Evolutionary conservation across 495 filamentous ascomycete species (phyloP), one percentile per base, ranked within the genome.

Genomic region (Talaromyces stipitatus): DNA sequence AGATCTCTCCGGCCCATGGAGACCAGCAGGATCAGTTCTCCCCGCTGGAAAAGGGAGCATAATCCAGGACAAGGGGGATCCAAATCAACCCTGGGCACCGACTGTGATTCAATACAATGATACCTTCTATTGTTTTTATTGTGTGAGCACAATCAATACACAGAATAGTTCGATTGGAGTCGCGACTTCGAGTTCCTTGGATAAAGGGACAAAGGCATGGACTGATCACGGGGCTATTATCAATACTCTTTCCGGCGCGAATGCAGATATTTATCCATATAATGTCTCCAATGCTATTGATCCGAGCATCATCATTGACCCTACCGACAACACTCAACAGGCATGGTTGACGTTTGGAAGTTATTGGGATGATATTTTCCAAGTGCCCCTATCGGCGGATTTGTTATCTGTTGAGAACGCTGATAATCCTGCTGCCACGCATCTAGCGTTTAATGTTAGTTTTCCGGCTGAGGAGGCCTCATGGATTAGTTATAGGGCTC

Each of bases 291-390:
- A 91, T 63, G 85, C 87, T 26, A 91, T 92, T 57, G 89, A 92
- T 62, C 66, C 77, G 1, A 84, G 86, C 28, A 72, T 90, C 4
- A 71, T 90, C 50, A 48, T 59, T 1, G 74, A 78, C 14, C 76
- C 67, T 1, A 47, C 58, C 0, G 70, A 72, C 9, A 73, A 73
- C 12, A 47, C 11, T 9, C 14, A 16, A 2, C 65, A 71, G 6
- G 78, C 82, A 24, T 82, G 80, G 59, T 70, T 91, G 45, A 82
- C 76, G 38, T 92, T 83, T 53, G 88, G 88, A 2, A 83, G 78
- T 24, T 91, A 85, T 72, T 92, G 87, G 87, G 68, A 74, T n/a
- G 82, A 84, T 60, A 79, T 90, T 43, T 85, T 81, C 69, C 85
- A 87, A 64, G 78, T 85, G 3, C 68, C 77, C 12, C 73, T 90